A percentile compares a stretch with the other conserved stretches of the same genome.
phyloP scores from a whole-genome alignment of 2,329 filamentous ascomycete species.

The Monosporascus sp. region DNA sequence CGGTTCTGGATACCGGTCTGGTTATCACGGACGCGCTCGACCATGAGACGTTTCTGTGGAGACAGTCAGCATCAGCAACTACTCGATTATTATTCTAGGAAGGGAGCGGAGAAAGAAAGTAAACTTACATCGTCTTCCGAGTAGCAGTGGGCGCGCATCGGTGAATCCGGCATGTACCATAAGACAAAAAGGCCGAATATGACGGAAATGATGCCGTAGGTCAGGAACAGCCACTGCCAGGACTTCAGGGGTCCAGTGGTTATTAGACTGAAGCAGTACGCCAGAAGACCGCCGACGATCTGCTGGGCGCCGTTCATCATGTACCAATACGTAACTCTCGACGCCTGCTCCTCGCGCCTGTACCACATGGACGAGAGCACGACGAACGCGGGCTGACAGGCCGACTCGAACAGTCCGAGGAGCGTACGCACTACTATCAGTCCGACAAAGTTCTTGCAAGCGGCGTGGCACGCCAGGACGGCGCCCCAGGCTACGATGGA shows the following conservation, averaged over 20 bases:
- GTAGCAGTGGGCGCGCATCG: slow-evolving; percentile 68
- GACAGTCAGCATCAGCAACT: neutral
- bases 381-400: slow-evolving; percentile 63
- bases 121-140: slow-evolving; percentile 46
- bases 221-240: slow-evolving; percentile 66
- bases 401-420: slow-evolving; percentile 66
- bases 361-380: slow-evolving; percentile 68
- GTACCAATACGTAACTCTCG: slow-evolving; percentile 66
- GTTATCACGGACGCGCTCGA: slow-evolving; percentile 55
- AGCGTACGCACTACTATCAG: slow-evolving; percentile 58
- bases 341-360: slow-evolving; percentile 60
- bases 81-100: neutral
- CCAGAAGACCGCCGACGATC: slow-evolving; percentile 65
- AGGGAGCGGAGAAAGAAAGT: neutral
- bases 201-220: slow-evolving; percentile 59
- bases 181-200: slow-evolving; percentile 61
- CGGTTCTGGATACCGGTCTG: slow-evolving; percentile 58
- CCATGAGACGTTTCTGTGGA: slow-evolving; percentile 50
- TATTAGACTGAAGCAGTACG: slow-evolving; percentile 57
- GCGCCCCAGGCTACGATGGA: slow-evolving; percentile 62
- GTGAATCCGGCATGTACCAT: slow-evolving; percentile 61
- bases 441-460: slow-evolving; percentile 53
- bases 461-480: slow-evolving; percentile 56
- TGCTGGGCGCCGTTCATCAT: slow-evolving; percentile 75
- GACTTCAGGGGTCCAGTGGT: slow-evolving; percentile 48